These are phyloP conservation scores for Saccharomyces pastorianus DNA, from an alignment of 1,139 yeast genomes.

Conservation along the genomic window DNA sequence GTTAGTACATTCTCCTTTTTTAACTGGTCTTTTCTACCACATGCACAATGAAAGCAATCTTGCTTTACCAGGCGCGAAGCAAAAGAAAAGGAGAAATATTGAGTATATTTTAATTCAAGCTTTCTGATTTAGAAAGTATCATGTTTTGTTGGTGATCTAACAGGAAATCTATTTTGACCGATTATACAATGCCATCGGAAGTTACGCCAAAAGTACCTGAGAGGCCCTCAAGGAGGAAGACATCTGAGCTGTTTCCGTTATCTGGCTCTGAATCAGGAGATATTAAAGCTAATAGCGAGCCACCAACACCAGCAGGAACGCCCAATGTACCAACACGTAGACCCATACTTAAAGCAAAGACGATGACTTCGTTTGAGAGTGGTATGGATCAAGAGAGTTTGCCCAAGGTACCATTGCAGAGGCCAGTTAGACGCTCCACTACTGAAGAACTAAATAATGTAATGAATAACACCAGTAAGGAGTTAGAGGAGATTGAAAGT, in stretches of 20 bases:
- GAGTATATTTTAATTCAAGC: background rate
- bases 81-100: background rate
- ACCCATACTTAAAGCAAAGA: slow-evolving; percentile 11
- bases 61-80: background rate
- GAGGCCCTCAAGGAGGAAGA: slow-evolving; percentile 13
- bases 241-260: background rate
- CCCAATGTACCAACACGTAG: slow-evolving; percentile 15
- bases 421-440: slow-evolving; percentile 15
- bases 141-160: background rate
- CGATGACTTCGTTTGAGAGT: slow-evolving; percentile 3
- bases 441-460: slow-evolving; percentile 16
- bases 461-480: slow-evolving; percentile 15
- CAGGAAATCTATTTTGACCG: background rate
- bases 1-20: background rate
- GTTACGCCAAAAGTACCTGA: slow-evolving; percentile 16
- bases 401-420: slow-evolving; percentile 11
- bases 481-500: slow-evolving; percentile 18
- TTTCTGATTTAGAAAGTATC: background rate
- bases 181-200: background rate
- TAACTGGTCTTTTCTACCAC: background rate
- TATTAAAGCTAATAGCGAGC: background rate
- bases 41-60: background rate
- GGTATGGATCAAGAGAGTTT: background rate
- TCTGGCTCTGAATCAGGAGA: background rate
- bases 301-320: background rate